phyloP scores from a whole-genome alignment of 768 basidiomycete species.

The Hydnomerulius pinastri region DNA sequence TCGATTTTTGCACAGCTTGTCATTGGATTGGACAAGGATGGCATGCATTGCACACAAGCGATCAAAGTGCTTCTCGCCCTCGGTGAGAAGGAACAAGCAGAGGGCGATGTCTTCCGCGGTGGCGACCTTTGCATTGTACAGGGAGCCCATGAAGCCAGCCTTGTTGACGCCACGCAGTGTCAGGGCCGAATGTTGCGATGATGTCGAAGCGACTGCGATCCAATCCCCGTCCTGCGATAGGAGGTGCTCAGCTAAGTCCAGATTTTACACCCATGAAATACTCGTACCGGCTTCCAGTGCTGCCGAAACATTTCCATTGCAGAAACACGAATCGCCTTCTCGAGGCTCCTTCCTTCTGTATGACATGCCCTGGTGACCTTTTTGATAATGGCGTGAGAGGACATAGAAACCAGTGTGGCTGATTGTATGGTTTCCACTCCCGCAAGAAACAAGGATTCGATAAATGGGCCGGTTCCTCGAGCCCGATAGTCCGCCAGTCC shows the following conservation, averaged over 20 bases:
- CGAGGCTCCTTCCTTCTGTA: slow-evolving; percentile 1
- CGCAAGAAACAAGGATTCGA: slow-evolving; percentile 2
- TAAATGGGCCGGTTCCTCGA: slow-evolving; percentile 1
- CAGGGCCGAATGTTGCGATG: slow-evolving; percentile 1
- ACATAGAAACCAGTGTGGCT: neutral
- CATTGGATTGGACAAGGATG: slow-evolving; percentile 32
- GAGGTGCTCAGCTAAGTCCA: neutral
- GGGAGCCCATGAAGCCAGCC: slow-evolving; percentile 33
- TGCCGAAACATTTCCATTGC: slow-evolving; percentile 10
- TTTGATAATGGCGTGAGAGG: slow-evolving; percentile 3
- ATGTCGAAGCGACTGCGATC: slow-evolving; percentile 1
- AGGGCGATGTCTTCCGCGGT: slow-evolving; percentile 28
- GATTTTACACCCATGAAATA: neutral
- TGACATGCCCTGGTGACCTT: neutral
- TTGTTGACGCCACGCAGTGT: slow-evolving; percentile 27
- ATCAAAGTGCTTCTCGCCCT: slow-evolving; percentile 22
- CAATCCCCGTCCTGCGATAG: slow-evolving; percentile 17
- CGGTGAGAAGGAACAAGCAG: slow-evolving; percentile 29
- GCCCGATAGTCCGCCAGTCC: neutral
- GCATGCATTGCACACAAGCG: slow-evolving; percentile 39
- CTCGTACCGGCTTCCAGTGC: slow-evolving; percentile 15
- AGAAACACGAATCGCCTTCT: slow-evolving; percentile 3
- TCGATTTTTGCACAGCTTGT: slow-evolving; percentile 32
- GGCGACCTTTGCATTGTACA: slow-evolving; percentile 29
- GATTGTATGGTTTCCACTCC: slow-evolving; percentile 6